Percentiles rank a stretch among this genome's conserved stretches.
phyloP scores from a whole-genome alignment of 345 rosid genomes.

The Garcia nutans region DNA sequence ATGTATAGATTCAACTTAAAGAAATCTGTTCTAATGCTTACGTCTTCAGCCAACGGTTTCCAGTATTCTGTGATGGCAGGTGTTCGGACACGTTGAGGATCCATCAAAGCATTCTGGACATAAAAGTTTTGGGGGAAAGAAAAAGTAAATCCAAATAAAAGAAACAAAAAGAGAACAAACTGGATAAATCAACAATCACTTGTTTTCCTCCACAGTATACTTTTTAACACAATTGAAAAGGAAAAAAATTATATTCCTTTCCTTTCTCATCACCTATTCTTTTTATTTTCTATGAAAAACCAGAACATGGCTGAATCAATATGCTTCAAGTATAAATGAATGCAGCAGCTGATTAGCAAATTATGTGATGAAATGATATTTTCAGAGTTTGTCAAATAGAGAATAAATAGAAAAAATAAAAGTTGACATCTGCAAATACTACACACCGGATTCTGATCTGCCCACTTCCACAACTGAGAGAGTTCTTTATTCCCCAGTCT shows the following conservation, averaged over 20 bases:
- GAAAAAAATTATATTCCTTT: background rate
- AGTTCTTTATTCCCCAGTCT: slow-evolving; percentile 95
- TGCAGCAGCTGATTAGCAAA: background rate
- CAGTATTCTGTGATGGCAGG: slow-evolving; percentile 88
- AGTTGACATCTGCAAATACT: background rate
- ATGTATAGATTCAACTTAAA: slow-evolving; percentile 3
- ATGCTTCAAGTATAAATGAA: background rate
- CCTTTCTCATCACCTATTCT: background rate
- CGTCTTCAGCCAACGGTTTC: slow-evolving; percentile 97
- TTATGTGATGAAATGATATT: background rate
- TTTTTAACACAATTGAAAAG: background rate
- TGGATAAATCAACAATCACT: background rate
- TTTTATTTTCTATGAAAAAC: background rate
- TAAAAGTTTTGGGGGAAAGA: slow-evolving; percentile 3
- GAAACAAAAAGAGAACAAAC: background rate
- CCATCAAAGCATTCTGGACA: slow-evolving; percentile 76
- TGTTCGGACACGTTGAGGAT: slow-evolving; percentile 86
- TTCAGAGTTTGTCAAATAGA: background rate
- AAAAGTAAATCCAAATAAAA: background rate
- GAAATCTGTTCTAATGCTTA: slow-evolving; percentile 36
- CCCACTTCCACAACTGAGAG: slow-evolving; percentile 98
- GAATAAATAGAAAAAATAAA: background rate
- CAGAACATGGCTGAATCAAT: background rate
- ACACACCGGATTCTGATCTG: slow-evolving; percentile 86
- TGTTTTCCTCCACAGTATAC: background rate